Conservation (phyloP, 2,329 filamentous ascomycete genomes). For the Colletotrichum shisoi region DNA sequence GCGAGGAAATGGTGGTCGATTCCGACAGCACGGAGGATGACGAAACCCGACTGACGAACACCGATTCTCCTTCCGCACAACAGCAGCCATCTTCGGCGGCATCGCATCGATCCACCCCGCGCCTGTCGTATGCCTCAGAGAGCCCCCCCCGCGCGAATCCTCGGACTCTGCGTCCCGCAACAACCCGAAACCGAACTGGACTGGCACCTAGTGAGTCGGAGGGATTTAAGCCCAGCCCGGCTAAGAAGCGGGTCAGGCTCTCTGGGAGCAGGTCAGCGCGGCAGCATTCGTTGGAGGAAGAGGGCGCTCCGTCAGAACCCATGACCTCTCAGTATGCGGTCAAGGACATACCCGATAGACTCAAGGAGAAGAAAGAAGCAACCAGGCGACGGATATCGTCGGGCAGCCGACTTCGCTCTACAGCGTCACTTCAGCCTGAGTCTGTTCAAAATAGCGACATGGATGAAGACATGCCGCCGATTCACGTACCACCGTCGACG, state of each 20-base stretch:
- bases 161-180: not conserved
- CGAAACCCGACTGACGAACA: not conserved
- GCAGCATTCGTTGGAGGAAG: slow-evolving; percentile 17
- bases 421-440: slow-evolving; percentile 21
- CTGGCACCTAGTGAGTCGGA: not conserved
- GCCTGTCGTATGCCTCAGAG: not conserved
- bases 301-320: slow-evolving; percentile 8
- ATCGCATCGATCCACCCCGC: slow-evolving; percentile 1
- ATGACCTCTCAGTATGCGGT: slow-evolving; percentile 14
- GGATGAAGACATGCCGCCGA: slow-evolving; percentile 35
- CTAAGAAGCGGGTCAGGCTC: slow-evolving; percentile 31
- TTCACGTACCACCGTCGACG: slow-evolving; percentile 27
- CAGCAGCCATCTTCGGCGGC: slow-evolving; percentile 6
- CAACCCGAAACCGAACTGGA: not conserved
- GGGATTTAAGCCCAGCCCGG: slow-evolving; percentile 16
- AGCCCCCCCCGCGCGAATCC: not conserved
- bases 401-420: slow-evolving; percentile 15
- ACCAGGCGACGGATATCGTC: slow-evolving; percentile 22
- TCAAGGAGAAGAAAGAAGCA: slow-evolving; percentile 27
- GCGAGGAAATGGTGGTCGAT: slow-evolving; percentile 18
- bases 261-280: slow-evolving; percentile 25
- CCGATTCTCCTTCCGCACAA: slow-evolving; percentile 3
- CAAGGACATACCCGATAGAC: slow-evolving; percentile 30
- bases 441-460: slow-evolving; percentile 32
- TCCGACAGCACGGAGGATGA: not conserved